A percentile compares a stretch with the other conserved stretches of the same genome.
Conservation (phyloP, 441 rosid genomes). For the Adansonia grandidieri region DNA sequence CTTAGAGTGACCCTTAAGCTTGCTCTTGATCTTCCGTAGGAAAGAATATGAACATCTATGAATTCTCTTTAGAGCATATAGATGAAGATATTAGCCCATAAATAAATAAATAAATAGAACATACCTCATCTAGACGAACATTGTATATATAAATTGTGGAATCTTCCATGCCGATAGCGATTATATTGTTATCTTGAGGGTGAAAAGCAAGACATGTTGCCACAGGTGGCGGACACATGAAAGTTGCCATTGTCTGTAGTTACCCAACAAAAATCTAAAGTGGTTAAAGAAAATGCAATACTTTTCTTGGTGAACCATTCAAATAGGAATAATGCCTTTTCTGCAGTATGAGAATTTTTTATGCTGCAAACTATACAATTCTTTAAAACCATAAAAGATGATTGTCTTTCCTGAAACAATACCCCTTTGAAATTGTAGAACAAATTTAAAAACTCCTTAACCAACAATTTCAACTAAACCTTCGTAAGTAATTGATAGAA, state of each 20-base stretch:
- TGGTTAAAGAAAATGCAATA: constrained; percentile 8
- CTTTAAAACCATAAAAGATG: background rate
- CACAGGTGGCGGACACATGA: constrained; percentile 57
- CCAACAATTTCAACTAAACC: background rate
- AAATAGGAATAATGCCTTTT: background rate
- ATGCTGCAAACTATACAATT: background rate
- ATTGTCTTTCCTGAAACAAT: background rate
- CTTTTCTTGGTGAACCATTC: background rate
- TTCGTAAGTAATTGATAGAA: background rate
- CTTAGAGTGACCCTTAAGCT: constrained; percentile 59
- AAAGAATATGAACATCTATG: constrained; percentile 11
- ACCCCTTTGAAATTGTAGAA: background rate
- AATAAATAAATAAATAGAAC: background rate
- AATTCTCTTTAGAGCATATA: background rate
- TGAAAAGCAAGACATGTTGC: constrained; percentile 66
- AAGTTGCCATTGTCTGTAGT: constrained; percentile 53
- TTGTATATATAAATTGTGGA: constrained; percentile 57
- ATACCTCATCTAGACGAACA: constrained; percentile 58
- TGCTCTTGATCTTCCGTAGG: constrained; percentile 44
- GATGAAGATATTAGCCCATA: background rate
- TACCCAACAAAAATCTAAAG: constrained; percentile 20
- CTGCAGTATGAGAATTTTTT: background rate
- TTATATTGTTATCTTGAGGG: constrained; percentile 65
- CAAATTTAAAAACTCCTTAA: background rate
- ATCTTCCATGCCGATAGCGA: constrained; percentile 69